Base-by-base conservation (phyloP, 192 early-diverging fungal genomes). In the Backusella mclennaniae region DNA sequence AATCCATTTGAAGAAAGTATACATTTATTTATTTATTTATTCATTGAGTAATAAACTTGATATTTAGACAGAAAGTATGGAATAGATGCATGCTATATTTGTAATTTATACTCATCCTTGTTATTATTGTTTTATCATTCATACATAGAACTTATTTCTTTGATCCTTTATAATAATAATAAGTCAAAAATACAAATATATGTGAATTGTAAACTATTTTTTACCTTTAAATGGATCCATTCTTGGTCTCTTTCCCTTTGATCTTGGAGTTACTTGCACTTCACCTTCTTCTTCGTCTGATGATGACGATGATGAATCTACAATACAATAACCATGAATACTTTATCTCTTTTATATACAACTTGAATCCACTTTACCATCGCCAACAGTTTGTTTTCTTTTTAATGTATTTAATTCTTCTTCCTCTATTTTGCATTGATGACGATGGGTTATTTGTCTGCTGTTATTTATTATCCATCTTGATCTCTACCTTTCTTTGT, bases 221-320 rank as follows among this genome's bases (percentile, higher is more conserved):
- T 69, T 42, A 36, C 67, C 46, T 66, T 67, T 38, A 52, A 77
- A 77, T n/a, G 76, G 76, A 72, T 77, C 76, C 39, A 71, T 66
- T 19, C 76, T 53, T 14, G 35, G 23, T 42, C 49, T 66, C 46
- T 73, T 74, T 23, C 42, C 74, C 7, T 71, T 44, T 21, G 26
- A 8, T 26, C 1, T 49, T 71, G 69, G 53, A 33, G 67, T n/a
- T 9, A 26, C 42, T 6, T 70, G 71, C 33, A 33, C 33, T 33
- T 33, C 33, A 15, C 67, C 42, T 44, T 69, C 71, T 39, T 73
- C 72, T 35, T 73, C 78, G 1, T 79, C 68, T 31, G 63, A 66
- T 1, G 73, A 73, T 15, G 69, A 41, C 1, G 23, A 35, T 3
- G 35, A 31, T 36, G 33, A 35, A 44, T 69, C n/a, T 36, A 69